Evolutionary conservation across 2,329 filamentous ascomycete species (phyloP), one percentile per base, ranked within the genome.

Genomic region (Huntiella abstrusa): DNA sequence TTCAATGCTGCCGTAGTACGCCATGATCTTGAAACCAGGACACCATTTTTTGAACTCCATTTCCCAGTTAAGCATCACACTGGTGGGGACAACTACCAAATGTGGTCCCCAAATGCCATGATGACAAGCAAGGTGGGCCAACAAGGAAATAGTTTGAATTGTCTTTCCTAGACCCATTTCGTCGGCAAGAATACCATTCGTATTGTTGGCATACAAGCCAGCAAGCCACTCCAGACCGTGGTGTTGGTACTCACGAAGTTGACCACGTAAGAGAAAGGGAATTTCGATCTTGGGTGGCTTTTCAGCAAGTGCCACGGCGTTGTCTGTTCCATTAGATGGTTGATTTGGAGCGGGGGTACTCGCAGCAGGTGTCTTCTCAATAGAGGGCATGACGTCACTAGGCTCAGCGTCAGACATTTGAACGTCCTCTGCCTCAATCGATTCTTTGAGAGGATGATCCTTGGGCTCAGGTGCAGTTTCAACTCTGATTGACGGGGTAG

Each of bases 11-110:
- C 92, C 91, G 58, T 96, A 98, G 64, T 98, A 98, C 0, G 87
- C 91, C 49, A 98, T 69, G 47, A 98, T 93, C 59, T 95, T 96
- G 69, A 98, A 98, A 0, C 91, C 88, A 3, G 92, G 91, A 48
- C 87, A 84, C 76, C 88, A 98, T 60, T 98, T 98, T 58, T 96
- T 96, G 70, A 98, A 98, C 62, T 98, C 91, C 82, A 96, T 96
- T 60, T 98, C 92, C 91, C 91, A 98, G 58, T 98, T 98, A 53
- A 98, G 75, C 71, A 98, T 95, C 42, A 98, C 92, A 61, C 87
- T 96, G 2, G 91, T 98, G 1, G 91, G 91, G 2, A 98, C 91
- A 51, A 98, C 82, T 42, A 98, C 84, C 17, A 98, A 67, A 65
- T 98, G 91, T 1, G 91, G 86, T 0, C 92, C 91, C 92, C 91